A percentile compares a stretch with the other conserved stretches of the same genome.
phyloP scores from a whole-genome alignment of 306 rosid species.

The Geum urbanum region DNA sequence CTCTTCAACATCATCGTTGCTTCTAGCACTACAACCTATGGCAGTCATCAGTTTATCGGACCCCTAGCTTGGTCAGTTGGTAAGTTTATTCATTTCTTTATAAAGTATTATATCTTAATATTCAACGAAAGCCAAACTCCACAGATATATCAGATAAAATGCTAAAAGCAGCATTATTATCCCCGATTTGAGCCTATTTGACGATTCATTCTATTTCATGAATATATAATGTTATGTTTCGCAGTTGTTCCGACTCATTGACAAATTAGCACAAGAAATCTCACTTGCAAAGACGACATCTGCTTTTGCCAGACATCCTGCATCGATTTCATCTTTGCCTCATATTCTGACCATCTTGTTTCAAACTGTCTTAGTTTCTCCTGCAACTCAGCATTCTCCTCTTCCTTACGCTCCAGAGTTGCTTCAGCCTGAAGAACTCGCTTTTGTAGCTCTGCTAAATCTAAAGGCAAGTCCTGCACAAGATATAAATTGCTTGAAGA shows the following conservation, averaged over 20 bases:
- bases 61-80: neutral
- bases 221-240: neutral
- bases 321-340: slow-evolving; percentile 87
- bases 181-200: neutral
- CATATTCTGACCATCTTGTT: slow-evolving; percentile 84
- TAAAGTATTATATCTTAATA: neutral
- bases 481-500: too few species aligned
- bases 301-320: slow-evolving; percentile 94
- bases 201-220: neutral
- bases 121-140: neutral
- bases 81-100: neutral
- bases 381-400: slow-evolving; percentile 69
- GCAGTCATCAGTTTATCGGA: neutral
- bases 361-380: slow-evolving; percentile 70
- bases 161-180: neutral
- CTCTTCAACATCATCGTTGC: neutral
- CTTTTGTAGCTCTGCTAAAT: slow-evolving; percentile 62
- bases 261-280: slow-evolving; percentile 34
- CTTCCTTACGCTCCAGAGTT: slow-evolving; percentile 76
- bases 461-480: slow-evolving; percentile 47
- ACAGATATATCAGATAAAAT: neutral
- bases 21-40: neutral
- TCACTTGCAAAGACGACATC: slow-evolving; percentile 92
- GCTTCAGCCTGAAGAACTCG: slow-evolving; percentile 71
- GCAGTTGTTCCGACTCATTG: slow-evolving; percentile 4